A percentile compares a stretch with the other conserved stretches of the same genome.
phyloP scores from a whole-genome alignment of 768 basidiomycete genomes.

The Amyloporia xantha region DNA sequence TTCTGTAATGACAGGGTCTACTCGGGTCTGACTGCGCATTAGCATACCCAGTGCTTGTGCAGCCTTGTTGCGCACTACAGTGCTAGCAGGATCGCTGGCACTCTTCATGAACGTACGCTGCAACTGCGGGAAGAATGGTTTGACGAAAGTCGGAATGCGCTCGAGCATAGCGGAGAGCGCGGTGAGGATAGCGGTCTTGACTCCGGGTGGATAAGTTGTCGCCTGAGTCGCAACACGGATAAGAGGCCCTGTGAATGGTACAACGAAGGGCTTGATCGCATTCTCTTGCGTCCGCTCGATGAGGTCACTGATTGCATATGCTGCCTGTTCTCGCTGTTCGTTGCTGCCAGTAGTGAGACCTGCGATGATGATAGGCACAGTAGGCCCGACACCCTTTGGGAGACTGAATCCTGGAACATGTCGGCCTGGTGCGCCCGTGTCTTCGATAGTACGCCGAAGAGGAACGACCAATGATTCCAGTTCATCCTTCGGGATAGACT shows the following conservation, averaged over 20 bases:
- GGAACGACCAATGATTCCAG: constrained; percentile 87
- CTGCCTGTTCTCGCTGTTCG: constrained; percentile 92
- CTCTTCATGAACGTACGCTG: constrained; percentile 97
- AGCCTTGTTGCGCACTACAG: constrained; percentile 73
- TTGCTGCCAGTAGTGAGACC: constrained; percentile 93
- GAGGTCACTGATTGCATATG: constrained; percentile 93
- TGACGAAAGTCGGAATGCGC: constrained; percentile 82
- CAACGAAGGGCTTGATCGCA: constrained; percentile 92
- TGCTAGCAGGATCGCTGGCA: constrained; percentile 70
- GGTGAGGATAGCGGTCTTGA: constrained; percentile 86
- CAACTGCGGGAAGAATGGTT: constrained; percentile 97
- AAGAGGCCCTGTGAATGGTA: constrained; percentile 91
- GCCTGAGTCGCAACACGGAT: constrained; percentile 92
- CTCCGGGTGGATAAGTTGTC: constrained; percentile 83
- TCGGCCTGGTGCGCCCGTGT: constrained; percentile 69
- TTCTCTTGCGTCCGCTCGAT: constrained; percentile 80
- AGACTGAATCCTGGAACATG: constrained; percentile 82
- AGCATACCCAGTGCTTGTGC: constrained; percentile 81
- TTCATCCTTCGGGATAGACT: constrained; percentile 88
- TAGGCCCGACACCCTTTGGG: constrained; percentile 75
- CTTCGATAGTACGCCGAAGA: constrained; percentile 82
- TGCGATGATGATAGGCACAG: constrained; percentile 83
- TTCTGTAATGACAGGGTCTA: constrained; percentile 93
- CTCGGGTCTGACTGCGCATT: constrained; percentile 86
- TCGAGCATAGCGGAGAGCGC: constrained; percentile 83